Evolutionary conservation across 1,284 basidiomycete species (phyloP), one percentile per base, ranked within the genome.

Genomic region (Thelephora terrestris): DNA sequence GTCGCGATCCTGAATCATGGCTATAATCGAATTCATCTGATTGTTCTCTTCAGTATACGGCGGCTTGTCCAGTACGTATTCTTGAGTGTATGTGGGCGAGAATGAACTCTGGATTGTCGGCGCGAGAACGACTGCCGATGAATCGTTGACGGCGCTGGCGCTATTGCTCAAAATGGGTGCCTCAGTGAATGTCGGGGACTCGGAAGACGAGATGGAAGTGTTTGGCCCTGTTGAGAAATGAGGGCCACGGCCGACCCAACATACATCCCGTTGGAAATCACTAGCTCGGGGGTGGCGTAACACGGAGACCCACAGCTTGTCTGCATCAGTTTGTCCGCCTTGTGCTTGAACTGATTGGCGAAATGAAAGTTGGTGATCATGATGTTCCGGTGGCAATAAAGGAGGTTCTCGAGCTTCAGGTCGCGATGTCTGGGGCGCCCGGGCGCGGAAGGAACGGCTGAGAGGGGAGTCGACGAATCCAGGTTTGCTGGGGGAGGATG

Each of bases 351-450:
- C 48, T 89, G 84, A 71, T 99, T 99, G 52, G 96, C 96, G 61
- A 99, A 99, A 25, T 96, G 96, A 65, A 99, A 99, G 65, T 99
- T 96, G 55, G 95, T 98, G 73, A 99, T 98, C 71, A 99, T 96
- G 54, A 99, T 92, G 65, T 99, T 99, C 51, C 96, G 83, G 64
- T 98, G 84, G 54, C 93, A 86, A 73, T 99, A 95, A 49, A 99
- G 83, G 16, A 99, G 73, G 63, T 99, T 99, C 70, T 99, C 96
- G 54, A 99, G 84, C 70, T 99, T 99, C 64, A 99, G 83, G 69
- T 99, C 96, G 51, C 95, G 92, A 65, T 99, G 95, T 98, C 67
- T 91, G 84, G 70, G 99, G 96, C 47, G 99, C 91, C 79, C 91
- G 92, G 37, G 99, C 96, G 54, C 95, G 96, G 5, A 93, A 98